Evolutionary conservation across 129 eudicot genomes (phyloP), one percentile per base, ranked within the genome.

Genomic region (Deinandra increscens): DNA sequence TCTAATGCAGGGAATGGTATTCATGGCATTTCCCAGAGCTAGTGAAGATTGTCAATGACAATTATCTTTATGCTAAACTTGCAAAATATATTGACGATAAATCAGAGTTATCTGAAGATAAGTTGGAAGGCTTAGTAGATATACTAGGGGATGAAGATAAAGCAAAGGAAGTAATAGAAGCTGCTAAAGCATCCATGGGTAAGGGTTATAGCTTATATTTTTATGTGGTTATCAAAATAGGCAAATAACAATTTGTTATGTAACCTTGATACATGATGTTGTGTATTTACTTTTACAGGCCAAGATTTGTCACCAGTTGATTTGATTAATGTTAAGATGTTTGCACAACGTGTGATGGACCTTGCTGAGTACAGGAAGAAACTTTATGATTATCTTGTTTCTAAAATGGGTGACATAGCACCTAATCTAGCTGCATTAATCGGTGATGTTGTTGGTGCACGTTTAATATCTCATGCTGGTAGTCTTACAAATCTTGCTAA

Each of bases 171-270:
- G 85, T 92, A 33, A 80, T 92, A 7, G 98, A 88, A 77, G 96
- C 98, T 51, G 89, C 96, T 29, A 92, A 92, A 78, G 95, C 98
- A 66, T 92, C 98, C 37, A 92, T 92, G 98, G 98, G 98, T 92
- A 50, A 88, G 1, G 60, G 18, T 51, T 73, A 42, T 66, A 42
- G 26, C 34, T 55, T 1, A 14, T 22, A 19, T 45, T 41, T 63
- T 54, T 44, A 4, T 6, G 11, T 44, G 60, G 33, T 6, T 58
- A 12, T 29, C 15, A 59, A 19, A 66, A 20, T 14, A 31, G 10
- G 37, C 11, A 55, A n/a, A 53, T 63, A 9, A 18, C n/a, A 19
- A 34, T 8, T 7, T 37, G 10, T 72, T 7, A 10, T 13, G 8
- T 76, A 29, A 67, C 71, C 49, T 6, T 11, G 7, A 22, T 23